Conservation (phyloP, 2,329 filamentous ascomycete species). For the Arachnopeziza araneosa region DNA sequence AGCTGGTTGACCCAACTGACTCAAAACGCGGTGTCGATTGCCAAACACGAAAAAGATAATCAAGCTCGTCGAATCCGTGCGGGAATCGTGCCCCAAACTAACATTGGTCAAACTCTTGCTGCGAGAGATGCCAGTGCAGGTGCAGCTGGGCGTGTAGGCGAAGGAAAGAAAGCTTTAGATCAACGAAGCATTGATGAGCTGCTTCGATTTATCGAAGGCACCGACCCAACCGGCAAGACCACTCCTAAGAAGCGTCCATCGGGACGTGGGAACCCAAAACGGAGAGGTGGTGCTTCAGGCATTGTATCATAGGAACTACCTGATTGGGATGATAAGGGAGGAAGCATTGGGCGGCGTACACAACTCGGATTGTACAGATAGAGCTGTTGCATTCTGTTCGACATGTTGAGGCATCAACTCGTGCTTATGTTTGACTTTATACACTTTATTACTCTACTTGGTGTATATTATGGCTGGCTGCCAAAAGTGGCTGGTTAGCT, state of each 20-base stretch:
- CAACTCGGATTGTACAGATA: neutral
- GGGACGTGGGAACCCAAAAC: slow-evolving; percentile 50
- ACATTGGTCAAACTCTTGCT: slow-evolving; percentile 48
- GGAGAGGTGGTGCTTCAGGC: slow-evolving; percentile 35
- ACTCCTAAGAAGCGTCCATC: slow-evolving; percentile 50
- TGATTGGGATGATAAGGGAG: neutral
- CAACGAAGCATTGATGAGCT: slow-evolving; percentile 87
- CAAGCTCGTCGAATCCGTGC: slow-evolving; percentile 69
- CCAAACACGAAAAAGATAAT: slow-evolving; percentile 86
- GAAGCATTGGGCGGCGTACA: slow-evolving; percentile 15
- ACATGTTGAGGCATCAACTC: neutral
- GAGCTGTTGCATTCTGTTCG: neutral
- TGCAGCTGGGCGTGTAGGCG: slow-evolving; percentile 29
- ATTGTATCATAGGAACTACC: neutral
- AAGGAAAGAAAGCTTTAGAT: slow-evolving; percentile 46
- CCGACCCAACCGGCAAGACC: slow-evolving; percentile 43
- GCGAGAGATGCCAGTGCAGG: slow-evolving; percentile 25
- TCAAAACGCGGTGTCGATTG: slow-evolving; percentile 88
- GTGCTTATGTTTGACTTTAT: neutral
- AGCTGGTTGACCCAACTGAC: slow-evolving; percentile 95
- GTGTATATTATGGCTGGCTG: neutral
- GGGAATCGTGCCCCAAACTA: slow-evolving; percentile 39
- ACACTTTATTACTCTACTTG: neutral
- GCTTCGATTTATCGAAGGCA: slow-evolving; percentile 88
- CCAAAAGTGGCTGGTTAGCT: neutral